phyloP scores from a whole-genome alignment of 1,284 basidiomycete genomes.

The Fistulinella cinereoalba region DNA sequence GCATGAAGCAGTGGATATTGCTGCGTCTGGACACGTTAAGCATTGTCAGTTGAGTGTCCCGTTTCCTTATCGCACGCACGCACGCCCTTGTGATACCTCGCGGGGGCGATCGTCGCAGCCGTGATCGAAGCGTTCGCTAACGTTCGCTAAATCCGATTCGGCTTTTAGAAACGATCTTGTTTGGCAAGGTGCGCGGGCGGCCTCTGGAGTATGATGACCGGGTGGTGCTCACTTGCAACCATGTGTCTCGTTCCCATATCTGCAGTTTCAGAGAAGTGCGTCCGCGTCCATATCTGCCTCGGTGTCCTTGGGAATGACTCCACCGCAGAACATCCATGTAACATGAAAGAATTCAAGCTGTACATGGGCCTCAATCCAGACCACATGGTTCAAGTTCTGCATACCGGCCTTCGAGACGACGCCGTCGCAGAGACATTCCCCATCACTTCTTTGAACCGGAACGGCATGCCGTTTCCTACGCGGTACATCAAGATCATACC shows the following conservation, averaged over 20 bases:
- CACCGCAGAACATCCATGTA: slow-evolving; percentile 69
- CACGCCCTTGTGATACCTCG: neutral
- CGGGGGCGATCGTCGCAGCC: neutral
- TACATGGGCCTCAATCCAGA: slow-evolving; percentile 62
- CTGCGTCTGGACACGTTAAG: slow-evolving; percentile 55
- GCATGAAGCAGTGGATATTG: slow-evolving; percentile 67
- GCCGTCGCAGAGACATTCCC: slow-evolving; percentile 58
- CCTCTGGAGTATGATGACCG: neutral
- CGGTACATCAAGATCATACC: slow-evolving; percentile 72
- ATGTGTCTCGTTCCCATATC: neutral
- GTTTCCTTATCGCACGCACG: neutral
- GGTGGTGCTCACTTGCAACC: slow-evolving; percentile 3
- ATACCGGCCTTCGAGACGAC: slow-evolving; percentile 64
- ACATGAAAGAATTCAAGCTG: slow-evolving; percentile 77
- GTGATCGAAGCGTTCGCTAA: slow-evolving; percentile 3
- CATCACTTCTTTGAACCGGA: slow-evolving; percentile 51
- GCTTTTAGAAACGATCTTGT: slow-evolving; percentile 61
- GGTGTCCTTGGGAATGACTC: slow-evolving; percentile 1
- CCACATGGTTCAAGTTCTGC: slow-evolving; percentile 62
- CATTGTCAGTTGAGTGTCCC: slow-evolving; percentile 60
- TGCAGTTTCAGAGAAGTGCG: slow-evolving; percentile 59
- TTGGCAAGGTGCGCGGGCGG: slow-evolving; percentile 63
- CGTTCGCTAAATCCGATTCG: neutral
- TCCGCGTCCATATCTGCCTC: neutral
- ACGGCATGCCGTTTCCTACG: slow-evolving; percentile 58